These are phyloP conservation scores for Baudoinia panamericana DNA, from an alignment of 495 filamentous ascomycete genomes.

Conservation along the genomic window DNA sequence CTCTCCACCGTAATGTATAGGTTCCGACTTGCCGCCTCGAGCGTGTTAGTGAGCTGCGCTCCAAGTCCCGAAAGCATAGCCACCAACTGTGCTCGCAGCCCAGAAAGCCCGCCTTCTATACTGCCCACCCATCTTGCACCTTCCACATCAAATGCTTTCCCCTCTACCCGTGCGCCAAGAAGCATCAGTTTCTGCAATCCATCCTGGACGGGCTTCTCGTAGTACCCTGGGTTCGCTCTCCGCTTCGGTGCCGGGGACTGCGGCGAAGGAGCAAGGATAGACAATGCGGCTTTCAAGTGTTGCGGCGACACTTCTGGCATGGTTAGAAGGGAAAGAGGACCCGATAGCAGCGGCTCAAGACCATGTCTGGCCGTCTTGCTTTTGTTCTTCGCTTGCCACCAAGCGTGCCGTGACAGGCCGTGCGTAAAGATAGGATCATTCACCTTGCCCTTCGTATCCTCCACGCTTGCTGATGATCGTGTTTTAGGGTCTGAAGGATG, in stretches of 20 bases:
- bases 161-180: slow-evolving; percentile 70
- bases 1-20: slow-evolving; percentile 78
- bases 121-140: slow-evolving; percentile 71
- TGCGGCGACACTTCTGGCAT: slow-evolving; percentile 71
- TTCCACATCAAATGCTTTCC: slow-evolving; percentile 67
- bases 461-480: slow-evolving; percentile 24
- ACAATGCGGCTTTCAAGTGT: slow-evolving; percentile 66
- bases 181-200: slow-evolving; percentile 78
- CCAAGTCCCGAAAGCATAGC: slow-evolving; percentile 62
- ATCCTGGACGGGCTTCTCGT: slow-evolving; percentile 60
- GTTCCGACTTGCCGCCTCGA: slow-evolving; percentile 67
- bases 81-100: slow-evolving; percentile 69
- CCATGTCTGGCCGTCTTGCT: slow-evolving; percentile 36
- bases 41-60: slow-evolving; percentile 51
- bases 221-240: slow-evolving; percentile 61
- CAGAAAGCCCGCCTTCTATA: slow-evolving; percentile 72
- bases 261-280: slow-evolving; percentile 52
- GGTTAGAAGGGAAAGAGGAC: slow-evolving; percentile 65
- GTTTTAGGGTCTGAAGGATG: slow-evolving; percentile 24
- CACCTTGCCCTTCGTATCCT: slow-evolving; percentile 15
- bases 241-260: slow-evolving; percentile 66
- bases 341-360: slow-evolving; percentile 63
- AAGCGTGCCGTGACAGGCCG: slow-evolving; percentile 58
- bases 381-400: slow-evolving; percentile 39
- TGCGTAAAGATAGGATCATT: slow-evolving; percentile 46